A percentile compares a stretch with the other conserved stretches of the same genome.
phyloP scores from a whole-genome alignment of 768 basidiomycete species.

The Xerocomus spinulosus region DNA sequence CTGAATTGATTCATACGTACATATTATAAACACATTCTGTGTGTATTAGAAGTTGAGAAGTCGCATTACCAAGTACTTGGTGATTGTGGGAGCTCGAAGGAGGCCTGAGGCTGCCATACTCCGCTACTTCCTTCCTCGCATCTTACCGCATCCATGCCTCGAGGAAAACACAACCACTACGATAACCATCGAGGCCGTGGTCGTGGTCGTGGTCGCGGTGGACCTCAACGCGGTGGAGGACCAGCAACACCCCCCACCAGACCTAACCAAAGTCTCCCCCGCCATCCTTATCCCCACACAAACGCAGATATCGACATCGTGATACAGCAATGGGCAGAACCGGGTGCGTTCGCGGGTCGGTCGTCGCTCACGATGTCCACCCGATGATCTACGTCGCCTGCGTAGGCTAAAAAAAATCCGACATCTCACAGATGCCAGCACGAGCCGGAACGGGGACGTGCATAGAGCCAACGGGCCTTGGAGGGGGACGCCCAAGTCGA shows the following conservation, averaged over 20 bases:
- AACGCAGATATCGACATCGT: constrained; percentile 20
- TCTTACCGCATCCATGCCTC: too few relatives aligned
- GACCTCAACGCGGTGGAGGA: constrained; percentile 5
- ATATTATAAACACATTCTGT: too few relatives aligned
- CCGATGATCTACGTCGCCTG: neutral
- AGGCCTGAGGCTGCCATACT: too few relatives aligned
- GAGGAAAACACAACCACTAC: constrained; percentile 11
- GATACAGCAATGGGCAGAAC: constrained; percentile 23
- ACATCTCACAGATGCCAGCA: constrained; percentile 3
- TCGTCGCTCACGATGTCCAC: neutral
- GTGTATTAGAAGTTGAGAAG: too few relatives aligned
- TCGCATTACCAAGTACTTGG: too few relatives aligned
- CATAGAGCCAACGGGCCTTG: constrained; percentile 4
- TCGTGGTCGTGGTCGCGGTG: constrained; percentile 20
- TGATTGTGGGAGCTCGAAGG: too few relatives aligned
- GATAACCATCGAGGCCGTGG: constrained; percentile 22
- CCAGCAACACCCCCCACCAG: neutral
- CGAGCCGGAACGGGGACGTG: neutral
- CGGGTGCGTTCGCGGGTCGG: constrained; percentile 16
- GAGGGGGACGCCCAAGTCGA: constrained; percentile 2
- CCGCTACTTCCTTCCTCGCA: too few relatives aligned
- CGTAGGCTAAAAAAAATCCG: neutral
- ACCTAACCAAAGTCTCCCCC: neutral
- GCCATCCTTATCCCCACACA: constrained; percentile 16
- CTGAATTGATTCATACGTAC: too few relatives aligned